Evolutionary conservation across 108 stramenopile species (phyloP), one percentile per base, ranked within the genome.

Genomic region (Nitzschia sp.): DNA sequence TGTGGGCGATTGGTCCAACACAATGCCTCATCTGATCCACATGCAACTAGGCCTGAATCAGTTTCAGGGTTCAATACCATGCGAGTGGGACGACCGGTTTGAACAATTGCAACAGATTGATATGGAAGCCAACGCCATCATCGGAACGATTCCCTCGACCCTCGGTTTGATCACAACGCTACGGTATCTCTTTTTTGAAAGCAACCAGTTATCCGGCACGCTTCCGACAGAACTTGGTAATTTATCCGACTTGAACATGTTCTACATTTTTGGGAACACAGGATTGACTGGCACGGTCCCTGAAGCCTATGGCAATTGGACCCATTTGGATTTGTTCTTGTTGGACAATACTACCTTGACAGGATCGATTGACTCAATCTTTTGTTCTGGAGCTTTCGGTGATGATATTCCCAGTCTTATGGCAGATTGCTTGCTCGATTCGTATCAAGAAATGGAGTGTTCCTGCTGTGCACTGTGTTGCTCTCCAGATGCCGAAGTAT

Each of bases 121-220:
- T 53, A 55, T 67, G 53, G 66, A 25, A 41, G 24, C 26, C 39
- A 67, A 67, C 26, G n/a, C 19, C 9, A 11, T 67, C 2, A 39
- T 7, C 2, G 66, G 66, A 22, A 53, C 66, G 8, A 19, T 62
- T 5, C 24, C 61, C 1, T 19, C 41, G 2, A 11, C 19, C 2
- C 24, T 38, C 24, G 41, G 41, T 19, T 14, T n/a, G 17, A 9
- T 21, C 5, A 40, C 38, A 21, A 17, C 22, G 11, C n/a, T 38
- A 0, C n/a, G 8, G 17, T 43, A 15, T 9, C 41, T 83, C 9
- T 86, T 81, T 81, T 40, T 83, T 14, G 61, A 62, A 62, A 10
- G 12, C 14, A 65, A 65, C 41, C 9, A 2, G 10, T 38, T 65
- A 2, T 34, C 50, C 2, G 63, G 63, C 15, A 26, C 63, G 5